Percentiles rank a stretch among this genome's conserved stretches.
Conservation (phyloP, 352 stramenopile species). For the Thraustochytrium striatum region DNA sequence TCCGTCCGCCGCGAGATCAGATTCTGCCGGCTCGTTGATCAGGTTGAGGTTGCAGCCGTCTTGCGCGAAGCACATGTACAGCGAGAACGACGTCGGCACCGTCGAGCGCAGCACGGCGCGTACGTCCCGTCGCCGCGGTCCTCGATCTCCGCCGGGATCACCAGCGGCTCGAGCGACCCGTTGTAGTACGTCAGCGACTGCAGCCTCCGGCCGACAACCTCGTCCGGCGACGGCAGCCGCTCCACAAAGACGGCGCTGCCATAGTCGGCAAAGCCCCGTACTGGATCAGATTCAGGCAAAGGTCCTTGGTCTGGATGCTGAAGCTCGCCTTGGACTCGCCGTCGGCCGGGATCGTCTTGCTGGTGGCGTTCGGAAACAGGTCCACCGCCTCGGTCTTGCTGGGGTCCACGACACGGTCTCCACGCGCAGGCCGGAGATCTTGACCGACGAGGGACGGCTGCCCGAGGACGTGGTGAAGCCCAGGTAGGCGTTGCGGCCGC, state of each 20-base stretch:
- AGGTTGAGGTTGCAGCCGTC: neutral
- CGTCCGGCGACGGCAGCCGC: neutral
- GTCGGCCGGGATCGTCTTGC: neutral
- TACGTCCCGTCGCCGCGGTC: conserved; percentile 45
- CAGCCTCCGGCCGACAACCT: neutral
- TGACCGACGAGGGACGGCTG: neutral
- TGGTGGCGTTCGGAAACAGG: neutral
- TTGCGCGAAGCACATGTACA: conserved; percentile 1
- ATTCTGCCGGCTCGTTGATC: conserved; percentile 29
- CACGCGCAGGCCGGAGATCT: neutral
- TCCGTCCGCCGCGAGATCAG: no score
- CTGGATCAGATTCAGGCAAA: conserved; percentile 10
- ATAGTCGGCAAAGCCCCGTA: neutral
- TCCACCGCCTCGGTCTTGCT: neutral
- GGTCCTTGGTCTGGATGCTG: neutral
- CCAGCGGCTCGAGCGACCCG: neutral
- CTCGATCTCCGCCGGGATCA: conserved; percentile 32
- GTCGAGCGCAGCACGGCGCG: neutral
- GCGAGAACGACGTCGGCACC: neutral
- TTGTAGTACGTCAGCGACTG: conserved; percentile 27
- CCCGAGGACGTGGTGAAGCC: conserved; percentile 31
- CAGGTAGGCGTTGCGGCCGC: conserved; percentile 6
- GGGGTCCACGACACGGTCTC: neutral
- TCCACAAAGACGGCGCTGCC: conserved; percentile 2
- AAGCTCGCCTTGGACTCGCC: neutral